Base-by-base conservation (phyloP, 192 early-diverging fungal species). In the Coemansia sp. region DNA sequence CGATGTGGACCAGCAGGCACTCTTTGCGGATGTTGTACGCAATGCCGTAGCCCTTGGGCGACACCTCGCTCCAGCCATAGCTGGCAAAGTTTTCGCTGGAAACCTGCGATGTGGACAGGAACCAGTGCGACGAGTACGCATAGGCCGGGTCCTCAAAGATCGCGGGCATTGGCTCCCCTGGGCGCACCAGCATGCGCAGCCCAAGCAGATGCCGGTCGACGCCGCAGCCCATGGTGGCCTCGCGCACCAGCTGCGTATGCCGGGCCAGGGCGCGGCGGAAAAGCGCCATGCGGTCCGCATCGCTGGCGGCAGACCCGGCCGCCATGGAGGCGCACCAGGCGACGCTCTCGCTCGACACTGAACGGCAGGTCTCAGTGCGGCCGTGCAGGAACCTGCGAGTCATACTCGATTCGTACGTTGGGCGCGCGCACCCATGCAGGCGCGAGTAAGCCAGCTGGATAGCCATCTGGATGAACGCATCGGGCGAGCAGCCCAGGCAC, bases 391-490 rank as follows among this genome's bases (percentile, higher is more conserved):
- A 99, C 75, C 88, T 89, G 58, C 90, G 79, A 21, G 90, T 94
- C 78, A 88, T 86, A 28, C 88, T 92, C 52, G 84, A 83, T 70
- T 99, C 96, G 68, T 99, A 99, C 6, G 94, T 96, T 5, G 94
- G 81, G 18, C 77, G 63, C 38, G 63, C 80, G 10, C 62, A 61
- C 23, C 90, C 90, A 54, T 90, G 83, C 67, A 90, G 84, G 67
- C 90, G 90, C 69, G 81, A 93, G 77, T 97, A 95, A 13, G 91
- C 96, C 22, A 96, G 78, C 78, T 99, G 96, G 51, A 96, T 92
- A 34, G 87, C 83, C 92, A 99, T 92, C 54, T 89, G 87, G 20
- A 80, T 79, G 53, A 78, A 91, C 25, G 85, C 85, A 49, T 91
- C 87, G 10, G 87, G 87, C 16, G 86, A 88, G 46, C 74, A 80